These are phyloP conservation scores for Cercospora canescens DNA, from an alignment of 2,329 filamentous ascomycete species.

Conservation along the genomic window DNA sequence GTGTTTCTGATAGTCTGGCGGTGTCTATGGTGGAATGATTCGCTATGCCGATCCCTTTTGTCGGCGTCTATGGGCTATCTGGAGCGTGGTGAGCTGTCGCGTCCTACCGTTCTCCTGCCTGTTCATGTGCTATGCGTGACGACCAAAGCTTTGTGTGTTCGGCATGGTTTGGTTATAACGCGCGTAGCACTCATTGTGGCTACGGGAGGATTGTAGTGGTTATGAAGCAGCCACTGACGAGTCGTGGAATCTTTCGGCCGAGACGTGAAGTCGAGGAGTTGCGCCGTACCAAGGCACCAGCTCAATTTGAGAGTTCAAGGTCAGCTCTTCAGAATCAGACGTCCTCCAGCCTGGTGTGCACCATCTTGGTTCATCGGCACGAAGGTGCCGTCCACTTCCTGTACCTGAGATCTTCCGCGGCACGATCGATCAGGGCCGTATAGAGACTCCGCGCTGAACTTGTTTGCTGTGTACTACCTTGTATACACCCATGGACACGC, in stretches of 20 bases:
- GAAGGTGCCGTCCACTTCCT: too few relatives aligned
- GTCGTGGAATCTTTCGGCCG: background rate
- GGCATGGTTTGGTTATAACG: background rate
- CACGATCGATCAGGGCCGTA: too few relatives aligned
- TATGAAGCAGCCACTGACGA: background rate
- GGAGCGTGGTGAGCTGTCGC: background rate
- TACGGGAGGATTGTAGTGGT: background rate
- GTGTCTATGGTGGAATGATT: background rate
- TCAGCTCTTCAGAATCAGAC: background rate
- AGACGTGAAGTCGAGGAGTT: background rate
- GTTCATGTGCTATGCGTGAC: background rate
- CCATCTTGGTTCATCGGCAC: too few relatives aligned
- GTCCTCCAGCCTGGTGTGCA: too few relatives aligned
- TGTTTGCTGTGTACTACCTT: too few relatives aligned
- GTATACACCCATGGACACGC: too few relatives aligned
- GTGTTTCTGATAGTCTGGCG: background rate
- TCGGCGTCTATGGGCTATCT: background rate
- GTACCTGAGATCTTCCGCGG: too few relatives aligned
- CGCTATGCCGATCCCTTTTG: background rate
- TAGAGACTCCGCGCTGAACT: too few relatives aligned
- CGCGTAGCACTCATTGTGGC: background rate
- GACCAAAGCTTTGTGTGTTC: background rate
- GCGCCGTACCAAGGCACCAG: background rate
- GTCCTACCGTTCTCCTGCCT: background rate
- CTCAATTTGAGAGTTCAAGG: too few relatives aligned